Evolutionary conservation across 306 rosid genomes (phyloP).

Genomic region (Rosa multiflora): DNA sequence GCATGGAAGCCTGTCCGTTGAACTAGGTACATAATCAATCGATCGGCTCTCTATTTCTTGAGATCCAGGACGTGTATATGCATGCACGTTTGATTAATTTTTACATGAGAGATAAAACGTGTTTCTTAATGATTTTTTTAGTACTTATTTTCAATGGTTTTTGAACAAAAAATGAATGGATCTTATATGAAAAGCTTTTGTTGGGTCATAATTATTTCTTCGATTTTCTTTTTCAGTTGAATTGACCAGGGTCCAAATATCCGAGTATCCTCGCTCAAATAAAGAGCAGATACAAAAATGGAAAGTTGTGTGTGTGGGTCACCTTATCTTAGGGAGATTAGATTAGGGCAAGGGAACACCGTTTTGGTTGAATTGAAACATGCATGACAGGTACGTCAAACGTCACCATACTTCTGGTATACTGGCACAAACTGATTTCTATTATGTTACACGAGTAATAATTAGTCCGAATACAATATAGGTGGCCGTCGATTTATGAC

Average conservation of each 20-base stretch:
- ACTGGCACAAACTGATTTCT: too few species aligned
- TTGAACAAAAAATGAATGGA: neutral
- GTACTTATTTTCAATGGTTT: neutral
- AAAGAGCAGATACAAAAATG: neutral
- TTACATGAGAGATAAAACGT: neutral
- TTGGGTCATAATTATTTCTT: neutral
- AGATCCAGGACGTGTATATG: neutral
- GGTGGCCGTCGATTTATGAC: too few species aligned
- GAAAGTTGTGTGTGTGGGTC: neutral
- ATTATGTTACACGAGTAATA: too few species aligned
- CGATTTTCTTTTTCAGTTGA: neutral
- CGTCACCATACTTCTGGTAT: too few species aligned
- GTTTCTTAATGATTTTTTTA: neutral
- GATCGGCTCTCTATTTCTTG: neutral
- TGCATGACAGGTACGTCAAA: too few species aligned
- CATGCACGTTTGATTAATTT: neutral
- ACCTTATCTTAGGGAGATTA: neutral
- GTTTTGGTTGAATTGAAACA: too few species aligned
- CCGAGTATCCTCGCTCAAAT: neutral
- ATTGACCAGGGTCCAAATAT: neutral
- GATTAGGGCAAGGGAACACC: neutral
- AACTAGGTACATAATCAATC: neutral
- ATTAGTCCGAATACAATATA: too few species aligned
- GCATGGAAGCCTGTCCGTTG: too few species aligned
- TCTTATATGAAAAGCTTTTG: neutral